Conservation (phyloP, 1,139 yeast species). For the Hyphopichia wangnamkhiaoensis region DNA sequence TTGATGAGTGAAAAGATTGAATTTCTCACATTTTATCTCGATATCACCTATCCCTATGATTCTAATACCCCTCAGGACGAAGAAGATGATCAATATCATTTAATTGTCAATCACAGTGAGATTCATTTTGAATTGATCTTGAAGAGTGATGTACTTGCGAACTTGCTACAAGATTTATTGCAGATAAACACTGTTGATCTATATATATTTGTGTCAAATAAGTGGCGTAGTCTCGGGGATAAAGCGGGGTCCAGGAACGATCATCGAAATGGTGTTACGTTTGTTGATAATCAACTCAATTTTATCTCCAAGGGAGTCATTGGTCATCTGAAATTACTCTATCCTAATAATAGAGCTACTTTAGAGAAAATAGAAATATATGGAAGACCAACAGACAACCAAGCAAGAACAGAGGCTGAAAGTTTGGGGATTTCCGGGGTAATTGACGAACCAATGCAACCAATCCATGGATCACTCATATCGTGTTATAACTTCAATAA, state of each 20-base stretch:
- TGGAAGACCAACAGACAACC: constrained; percentile 6
- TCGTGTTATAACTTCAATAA: constrained; percentile 54
- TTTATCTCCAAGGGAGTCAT: constrained; percentile 68
- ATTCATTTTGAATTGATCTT: constrained; percentile 66
- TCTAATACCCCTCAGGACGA: constrained; percentile 26
- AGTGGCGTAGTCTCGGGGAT: constrained; percentile 15
- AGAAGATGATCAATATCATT: constrained; percentile 23
- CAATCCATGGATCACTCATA: constrained; percentile 23
- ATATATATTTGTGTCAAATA: constrained; percentile 44
- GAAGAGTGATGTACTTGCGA: constrained; percentile 63
- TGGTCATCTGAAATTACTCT: constrained; percentile 66
- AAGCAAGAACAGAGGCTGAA: constrained; percentile 1
- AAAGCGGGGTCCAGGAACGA: background rate
- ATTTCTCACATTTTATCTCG: constrained; percentile 58
- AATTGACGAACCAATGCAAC: constrained; percentile 14
- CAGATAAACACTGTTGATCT: constrained; percentile 65
- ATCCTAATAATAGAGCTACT: constrained; percentile 65
- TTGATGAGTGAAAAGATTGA: constrained; percentile 71
- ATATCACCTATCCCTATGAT: constrained; percentile 34
- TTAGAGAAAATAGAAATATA: constrained; percentile 49
- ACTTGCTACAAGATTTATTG: constrained; percentile 65
- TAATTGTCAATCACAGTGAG: constrained; percentile 47
- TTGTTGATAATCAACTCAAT: constrained; percentile 35
- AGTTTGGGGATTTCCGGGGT: background rate
- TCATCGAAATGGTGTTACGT: constrained; percentile 1